A percentile compares a stretch with the other conserved stretches of the same genome.
phyloP scores from a whole-genome alignment of 768 basidiomycete species.

The Amanita exitialis region DNA sequence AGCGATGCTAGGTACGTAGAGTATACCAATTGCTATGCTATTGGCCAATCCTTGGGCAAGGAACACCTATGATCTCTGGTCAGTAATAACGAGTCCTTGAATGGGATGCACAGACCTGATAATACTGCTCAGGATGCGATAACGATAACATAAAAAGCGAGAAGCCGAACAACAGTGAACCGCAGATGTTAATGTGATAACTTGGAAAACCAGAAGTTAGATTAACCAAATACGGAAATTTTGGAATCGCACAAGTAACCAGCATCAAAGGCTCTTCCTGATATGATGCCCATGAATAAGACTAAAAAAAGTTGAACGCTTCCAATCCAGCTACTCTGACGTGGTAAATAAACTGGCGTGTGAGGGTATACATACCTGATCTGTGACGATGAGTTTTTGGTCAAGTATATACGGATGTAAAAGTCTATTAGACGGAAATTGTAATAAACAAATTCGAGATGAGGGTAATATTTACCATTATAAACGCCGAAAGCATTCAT shows the following conservation, averaged over 20 bases:
- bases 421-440: constrained; percentile 19
- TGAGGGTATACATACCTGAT: constrained; percentile 19
- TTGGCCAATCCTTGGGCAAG: constrained; percentile 36
- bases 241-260: constrained; percentile 35
- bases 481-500: constrained; percentile 26
- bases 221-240: neutral
- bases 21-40: constrained; percentile 40
- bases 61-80: constrained; percentile 24
- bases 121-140: constrained; percentile 26
- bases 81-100: constrained; percentile 1
- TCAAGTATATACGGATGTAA: constrained; percentile 29
- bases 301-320: constrained; percentile 38
- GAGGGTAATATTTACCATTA: constrained; percentile 15
- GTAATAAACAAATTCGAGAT: constrained; percentile 1
- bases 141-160: constrained; percentile 39
- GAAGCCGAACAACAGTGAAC: constrained; percentile 32
- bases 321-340: constrained; percentile 27
- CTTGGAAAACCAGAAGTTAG: constrained; percentile 13
- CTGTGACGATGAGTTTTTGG: constrained; percentile 20
- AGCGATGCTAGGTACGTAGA: constrained; percentile 35
- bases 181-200: constrained; percentile 33
- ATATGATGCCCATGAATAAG: constrained; percentile 31
- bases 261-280: constrained; percentile 39
- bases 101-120: constrained; percentile 19
- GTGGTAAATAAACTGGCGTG: neutral